Percentiles rank a stretch among this genome's conserved stretches.
Evolutionary conservation across 2,329 filamentous ascomycete species (phyloP).

Genomic region (Phaeosphaeriaceae sp.): DNA sequence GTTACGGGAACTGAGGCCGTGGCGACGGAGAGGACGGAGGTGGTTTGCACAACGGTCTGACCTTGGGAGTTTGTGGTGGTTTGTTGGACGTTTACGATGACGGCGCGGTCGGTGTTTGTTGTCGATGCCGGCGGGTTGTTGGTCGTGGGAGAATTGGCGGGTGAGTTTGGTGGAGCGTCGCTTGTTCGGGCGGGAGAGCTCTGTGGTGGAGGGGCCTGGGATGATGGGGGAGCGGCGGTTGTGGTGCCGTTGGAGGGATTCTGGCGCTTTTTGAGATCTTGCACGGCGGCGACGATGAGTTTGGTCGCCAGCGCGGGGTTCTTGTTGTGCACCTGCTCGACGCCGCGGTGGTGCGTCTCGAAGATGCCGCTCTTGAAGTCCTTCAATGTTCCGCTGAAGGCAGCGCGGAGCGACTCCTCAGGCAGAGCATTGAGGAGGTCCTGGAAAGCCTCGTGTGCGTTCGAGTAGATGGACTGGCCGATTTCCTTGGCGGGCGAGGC

Average conservation of each 20-base stretch:
- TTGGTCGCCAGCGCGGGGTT: conserved; percentile 68
- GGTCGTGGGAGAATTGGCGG: conserved; percentile 5
- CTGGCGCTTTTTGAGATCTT: conserved; percentile 54
- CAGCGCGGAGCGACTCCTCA: conserved; percentile 67
- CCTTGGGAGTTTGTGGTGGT: conserved; percentile 50
- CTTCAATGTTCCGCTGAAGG: conserved; percentile 65
- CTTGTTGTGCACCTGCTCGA: conserved; percentile 67
- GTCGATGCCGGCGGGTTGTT: conserved; percentile 8
- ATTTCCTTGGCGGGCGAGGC: conserved; percentile 26
- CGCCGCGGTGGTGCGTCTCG: conserved; percentile 67
- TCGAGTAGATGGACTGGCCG: conserved; percentile 32
- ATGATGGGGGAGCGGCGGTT: conserved; percentile 6
- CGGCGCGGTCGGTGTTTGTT: conserved; percentile 21
- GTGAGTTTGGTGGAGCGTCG: conserved; percentile 1
- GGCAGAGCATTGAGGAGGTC: conserved; percentile 65
- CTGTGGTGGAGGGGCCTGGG: conserved; percentile 8
- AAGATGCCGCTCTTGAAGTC: conserved; percentile 74
- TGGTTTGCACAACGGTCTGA: conserved; percentile 45
- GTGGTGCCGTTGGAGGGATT: conserved; percentile 35
- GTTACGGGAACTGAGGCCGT: conserved; percentile 48
- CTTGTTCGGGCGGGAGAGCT: not conserved
- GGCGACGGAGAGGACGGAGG: conserved; percentile 49
- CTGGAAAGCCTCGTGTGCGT: conserved; percentile 56
- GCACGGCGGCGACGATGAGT: conserved; percentile 69
- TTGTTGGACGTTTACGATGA: conserved; percentile 48